phyloP scores from a whole-genome alignment of 2,329 filamentous ascomycete species.

The Fusarium sp. region DNA sequence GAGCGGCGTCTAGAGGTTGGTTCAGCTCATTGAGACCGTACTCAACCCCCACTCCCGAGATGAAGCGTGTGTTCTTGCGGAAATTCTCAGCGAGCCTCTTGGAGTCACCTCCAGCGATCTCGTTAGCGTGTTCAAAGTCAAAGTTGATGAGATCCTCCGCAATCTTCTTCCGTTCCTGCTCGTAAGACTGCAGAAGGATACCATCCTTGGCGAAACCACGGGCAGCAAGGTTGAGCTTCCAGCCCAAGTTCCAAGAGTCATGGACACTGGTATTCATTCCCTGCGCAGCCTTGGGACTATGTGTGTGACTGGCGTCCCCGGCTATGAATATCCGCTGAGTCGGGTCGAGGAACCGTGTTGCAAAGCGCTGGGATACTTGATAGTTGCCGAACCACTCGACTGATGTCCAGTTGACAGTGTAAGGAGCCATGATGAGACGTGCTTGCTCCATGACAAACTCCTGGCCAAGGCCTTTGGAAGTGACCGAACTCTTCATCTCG shows the following conservation, averaged over 20 bases:
- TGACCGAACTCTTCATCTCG: constrained; percentile 59
- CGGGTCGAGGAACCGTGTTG: constrained; percentile 72
- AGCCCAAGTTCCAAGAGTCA: constrained; percentile 70
- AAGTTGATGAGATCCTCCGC: constrained; percentile 67
- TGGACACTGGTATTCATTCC: constrained; percentile 70
- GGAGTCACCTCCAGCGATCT: constrained; percentile 69
- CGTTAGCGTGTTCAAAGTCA: constrained; percentile 65
- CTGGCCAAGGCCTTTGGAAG: constrained; percentile 58
- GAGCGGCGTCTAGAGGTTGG: constrained; percentile 47
- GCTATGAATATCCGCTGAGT: constrained; percentile 68
- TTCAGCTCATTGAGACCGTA: constrained; percentile 63
- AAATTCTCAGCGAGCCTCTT: constrained; percentile 73
- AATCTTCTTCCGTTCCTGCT: constrained; percentile 69
- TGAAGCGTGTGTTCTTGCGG: constrained; percentile 74
- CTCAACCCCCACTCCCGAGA: constrained; percentile 74
- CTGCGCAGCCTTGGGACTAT: constrained; percentile 76
- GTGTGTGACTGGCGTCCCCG: constrained; percentile 76
- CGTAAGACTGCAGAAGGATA: constrained; percentile 66
- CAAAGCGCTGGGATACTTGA: constrained; percentile 74
- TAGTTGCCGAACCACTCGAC: constrained; percentile 78
- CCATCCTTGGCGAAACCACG: constrained; percentile 62
- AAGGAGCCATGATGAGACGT: constrained; percentile 66
- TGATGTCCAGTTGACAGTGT: constrained; percentile 64
- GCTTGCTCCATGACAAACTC: constrained; percentile 77
- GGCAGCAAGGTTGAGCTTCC: constrained; percentile 61